Base-by-base conservation (phyloP, 495 filamentous ascomycete species). In the Lichina pygmaea region DNA sequence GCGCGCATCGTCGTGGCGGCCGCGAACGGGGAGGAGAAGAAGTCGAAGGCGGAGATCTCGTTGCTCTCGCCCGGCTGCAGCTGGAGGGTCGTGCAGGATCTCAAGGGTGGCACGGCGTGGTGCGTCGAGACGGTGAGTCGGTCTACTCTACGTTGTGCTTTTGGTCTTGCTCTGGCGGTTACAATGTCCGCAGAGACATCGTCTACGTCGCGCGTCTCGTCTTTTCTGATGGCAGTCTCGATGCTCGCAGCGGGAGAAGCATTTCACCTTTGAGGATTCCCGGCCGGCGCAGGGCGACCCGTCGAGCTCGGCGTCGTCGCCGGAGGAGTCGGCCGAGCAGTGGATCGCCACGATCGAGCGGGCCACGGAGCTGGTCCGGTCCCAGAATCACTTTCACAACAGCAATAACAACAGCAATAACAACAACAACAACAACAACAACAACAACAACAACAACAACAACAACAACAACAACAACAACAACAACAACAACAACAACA, bases 11-110 rank as follows among this genome's bases (percentile, higher is more conserved):
- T 99, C 44, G 62, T 99, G 53, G 83, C 80, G 8, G 82, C 86
- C n/a, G 72, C 89, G 30, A 85, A 84, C 1, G 86, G 89, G 0
- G 89, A 93, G 50, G 86, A 95, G 54, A 99, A 99, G 63, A 85
- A 86, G 56, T 68, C 82, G 34, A 99, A 99, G 57, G 63, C 78
- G 49, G 89, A 95, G 52, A 75, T 95, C 39, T 79, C 81, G 33
- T 64, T 95, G 33, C 64, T 92, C 11, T 64, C 65, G 1, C 60
- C 76, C 0, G 84, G 78, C 46, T 81, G 72, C 48, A 61, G 65
- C 33, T 94, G 80, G 74, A 77, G 68, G 55, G 84, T 68, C 50
- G 78, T 78, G 44, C 67, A 77, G 37, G 85, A 93, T 56, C 66
- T 72, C 36, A 93, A 91, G 57, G 84, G 83, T 15, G 66, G 82